Percentiles rank a stretch among this genome's conserved stretches.
Conservation (phyloP, 208 protist species). For the Leishmania major region DNA sequence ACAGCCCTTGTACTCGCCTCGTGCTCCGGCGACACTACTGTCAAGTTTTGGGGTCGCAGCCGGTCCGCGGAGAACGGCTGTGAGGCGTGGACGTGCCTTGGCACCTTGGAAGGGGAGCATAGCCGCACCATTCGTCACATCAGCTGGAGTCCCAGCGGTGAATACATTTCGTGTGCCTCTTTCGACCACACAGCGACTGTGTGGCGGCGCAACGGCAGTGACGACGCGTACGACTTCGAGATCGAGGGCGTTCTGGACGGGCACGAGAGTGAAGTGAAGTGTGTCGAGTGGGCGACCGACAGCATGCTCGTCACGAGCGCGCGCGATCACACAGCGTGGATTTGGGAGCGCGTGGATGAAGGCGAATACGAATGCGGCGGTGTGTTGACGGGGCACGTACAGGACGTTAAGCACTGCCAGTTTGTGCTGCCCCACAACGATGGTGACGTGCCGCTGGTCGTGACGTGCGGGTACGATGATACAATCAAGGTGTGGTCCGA, state of each 20-base stretch:
- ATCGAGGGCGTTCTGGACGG: conserved; percentile 85
- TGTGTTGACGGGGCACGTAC: conserved; percentile 87
- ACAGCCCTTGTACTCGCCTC: conserved; percentile 70
- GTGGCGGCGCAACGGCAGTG: conserved; percentile 51
- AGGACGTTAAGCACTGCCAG: conserved; percentile 91
- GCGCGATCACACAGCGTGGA: conserved; percentile 90
- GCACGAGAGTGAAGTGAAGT: conserved; percentile 94
- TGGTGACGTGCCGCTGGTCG: conserved; percentile 62
- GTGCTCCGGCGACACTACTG: conserved; percentile 70
- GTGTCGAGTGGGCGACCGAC: conserved; percentile 78
- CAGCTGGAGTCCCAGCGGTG: conserved; percentile 83
- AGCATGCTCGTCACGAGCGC: conserved; percentile 86
- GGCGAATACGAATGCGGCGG: conserved; percentile 90
- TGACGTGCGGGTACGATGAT: conserved; percentile 89
- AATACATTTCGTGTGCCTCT: conserved; percentile 76
- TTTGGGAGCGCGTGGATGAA: conserved; percentile 89
- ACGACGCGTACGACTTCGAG: conserved; percentile 52
- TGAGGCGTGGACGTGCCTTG: conserved; percentile 50
- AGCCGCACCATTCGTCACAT: conserved; percentile 78
- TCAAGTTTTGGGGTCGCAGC: conserved; percentile 61
- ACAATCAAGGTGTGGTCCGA: conserved; percentile 70
- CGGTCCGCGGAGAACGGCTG: not conserved
- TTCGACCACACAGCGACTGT: conserved; percentile 86
- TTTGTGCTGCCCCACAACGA: conserved; percentile 65
- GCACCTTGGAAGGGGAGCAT: conserved; percentile 75